Percentiles rank a stretch among this genome's conserved stretches.
Evolutionary conservation across 2,329 filamentous ascomycete species (phyloP).

Genomic region (Calonectria pauciramosa): DNA sequence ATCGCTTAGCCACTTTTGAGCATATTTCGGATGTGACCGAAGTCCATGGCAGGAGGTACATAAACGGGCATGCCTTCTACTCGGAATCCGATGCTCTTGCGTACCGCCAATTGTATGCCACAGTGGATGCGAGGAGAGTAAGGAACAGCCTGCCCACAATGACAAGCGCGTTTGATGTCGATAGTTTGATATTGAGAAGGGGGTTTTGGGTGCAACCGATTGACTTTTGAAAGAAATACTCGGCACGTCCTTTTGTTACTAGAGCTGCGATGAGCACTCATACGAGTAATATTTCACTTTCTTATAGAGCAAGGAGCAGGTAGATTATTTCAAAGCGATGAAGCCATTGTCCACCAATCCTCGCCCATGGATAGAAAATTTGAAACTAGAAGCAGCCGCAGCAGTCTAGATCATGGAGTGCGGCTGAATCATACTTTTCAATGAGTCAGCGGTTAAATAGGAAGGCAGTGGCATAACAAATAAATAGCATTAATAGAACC

Average conservation of each 20-base stretch:
- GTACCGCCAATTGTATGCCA: not conserved
- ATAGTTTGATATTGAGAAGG: not conserved
- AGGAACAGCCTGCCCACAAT: not conserved
- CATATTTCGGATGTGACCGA: not conserved
- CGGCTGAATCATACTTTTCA: not conserved
- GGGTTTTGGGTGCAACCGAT: constrained; percentile 3
- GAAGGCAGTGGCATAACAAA: not conserved
- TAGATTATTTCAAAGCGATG: not conserved
- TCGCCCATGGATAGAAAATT: not conserved
- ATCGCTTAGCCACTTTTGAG: not conserved
- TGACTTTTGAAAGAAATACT: not conserved
- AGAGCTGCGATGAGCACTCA: not conserved
- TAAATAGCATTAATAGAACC: constrained; percentile 5
- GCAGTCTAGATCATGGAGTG: not conserved
- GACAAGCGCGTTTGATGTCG: not conserved
- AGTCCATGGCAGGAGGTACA: not conserved
- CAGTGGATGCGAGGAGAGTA: not conserved
- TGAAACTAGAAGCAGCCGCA: not conserved
- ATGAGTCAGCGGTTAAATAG: not conserved
- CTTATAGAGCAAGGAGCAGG: not conserved
- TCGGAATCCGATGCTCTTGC: not conserved
- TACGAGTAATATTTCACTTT: not conserved
- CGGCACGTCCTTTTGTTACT: not conserved
- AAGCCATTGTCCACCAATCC: not conserved
- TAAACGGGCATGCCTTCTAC: not conserved